Evolutionary conservation across 176 grass and related monocot species (phyloP).

Genomic region (Aegilops bicornis): DNA sequence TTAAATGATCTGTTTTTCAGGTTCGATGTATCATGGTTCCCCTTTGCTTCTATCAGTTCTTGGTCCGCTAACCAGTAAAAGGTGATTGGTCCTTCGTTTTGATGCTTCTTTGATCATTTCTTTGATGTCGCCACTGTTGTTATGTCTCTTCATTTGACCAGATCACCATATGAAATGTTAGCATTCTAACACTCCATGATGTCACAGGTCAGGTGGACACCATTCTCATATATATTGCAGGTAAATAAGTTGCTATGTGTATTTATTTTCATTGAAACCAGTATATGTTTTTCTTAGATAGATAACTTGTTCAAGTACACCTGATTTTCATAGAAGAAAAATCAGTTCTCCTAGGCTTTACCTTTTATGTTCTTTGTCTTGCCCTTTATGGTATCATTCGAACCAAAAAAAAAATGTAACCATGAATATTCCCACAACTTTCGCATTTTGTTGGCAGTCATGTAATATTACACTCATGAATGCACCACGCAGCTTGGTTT

Average conservation of each 20-base stretch:
- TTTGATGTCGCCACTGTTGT: neutral
- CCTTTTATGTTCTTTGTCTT: constrained; percentile 14
- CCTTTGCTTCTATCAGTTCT: constrained; percentile 81
- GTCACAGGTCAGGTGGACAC: constrained; percentile 56
- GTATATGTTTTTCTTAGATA: neutral
- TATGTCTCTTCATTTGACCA: neutral
- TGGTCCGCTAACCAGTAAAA: constrained; percentile 68
- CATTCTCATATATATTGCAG: constrained; percentile 72
- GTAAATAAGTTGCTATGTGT: constrained; percentile 44
- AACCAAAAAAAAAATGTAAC: neutral
- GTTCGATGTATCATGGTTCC: constrained; percentile 96
- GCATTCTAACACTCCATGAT: constrained; percentile 26
- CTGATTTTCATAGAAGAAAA: neutral
- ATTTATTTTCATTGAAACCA: neutral
- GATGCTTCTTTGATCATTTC: constrained; percentile 5
- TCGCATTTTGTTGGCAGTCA: neutral
- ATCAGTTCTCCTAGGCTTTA: neutral
- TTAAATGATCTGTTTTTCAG: constrained; percentile 48
- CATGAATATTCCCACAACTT: neutral
- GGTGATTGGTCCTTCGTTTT: constrained; percentile 31
- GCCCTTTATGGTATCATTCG: neutral
- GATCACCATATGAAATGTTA: neutral
- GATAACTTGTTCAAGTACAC: neutral
- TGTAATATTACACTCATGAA: constrained; percentile 48
- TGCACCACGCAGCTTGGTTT: constrained; percentile 84